A percentile compares a stretch with the other conserved stretches of the same genome.
Evolutionary conservation across 1,139 yeast species (phyloP).

Genomic region (Hemisphaericaspora xylanilytica): DNA sequence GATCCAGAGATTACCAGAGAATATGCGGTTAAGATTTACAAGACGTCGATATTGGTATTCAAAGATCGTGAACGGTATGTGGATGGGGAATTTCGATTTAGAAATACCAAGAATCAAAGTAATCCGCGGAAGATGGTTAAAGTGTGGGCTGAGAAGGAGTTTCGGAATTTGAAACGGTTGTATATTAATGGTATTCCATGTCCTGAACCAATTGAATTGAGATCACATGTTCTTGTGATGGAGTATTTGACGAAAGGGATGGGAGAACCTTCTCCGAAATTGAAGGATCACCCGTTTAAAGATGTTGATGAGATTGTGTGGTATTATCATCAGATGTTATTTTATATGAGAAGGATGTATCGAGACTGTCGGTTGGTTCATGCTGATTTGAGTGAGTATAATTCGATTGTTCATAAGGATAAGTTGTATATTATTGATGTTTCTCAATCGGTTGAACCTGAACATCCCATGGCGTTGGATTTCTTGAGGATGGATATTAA

Average conservation of each 20-base stretch:
- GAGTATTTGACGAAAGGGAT: slow-evolving; percentile 78
- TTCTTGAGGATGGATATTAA: slow-evolving; percentile 96
- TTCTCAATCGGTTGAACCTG: slow-evolving; percentile 96
- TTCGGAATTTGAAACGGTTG: slow-evolving; percentile 83
- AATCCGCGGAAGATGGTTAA: slow-evolving; percentile 98
- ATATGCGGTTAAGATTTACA: slow-evolving; percentile 89
- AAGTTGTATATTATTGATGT: slow-evolving; percentile 90
- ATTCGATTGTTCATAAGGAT: slow-evolving; percentile 80
- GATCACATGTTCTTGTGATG: slow-evolving; percentile 92
- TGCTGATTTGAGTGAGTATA: slow-evolving; percentile 96
- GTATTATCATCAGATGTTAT: slow-evolving; percentile 74
- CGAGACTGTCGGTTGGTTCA: slow-evolving; percentile 89
- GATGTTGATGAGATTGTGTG: slow-evolving; percentile 62
- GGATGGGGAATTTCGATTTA: slow-evolving; percentile 90
- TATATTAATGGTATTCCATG: slow-evolving; percentile 79
- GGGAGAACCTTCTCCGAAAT: slow-evolving; percentile 84
- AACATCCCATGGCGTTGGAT: slow-evolving; percentile 95
- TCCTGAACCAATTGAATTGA: slow-evolving; percentile 86
- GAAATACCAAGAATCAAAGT: slow-evolving; percentile 78
- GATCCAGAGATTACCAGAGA: slow-evolving; percentile 42
- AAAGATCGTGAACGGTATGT: slow-evolving; percentile 96
- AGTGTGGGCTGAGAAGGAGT: slow-evolving; percentile 98
- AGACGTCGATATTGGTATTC: slow-evolving; percentile 92
- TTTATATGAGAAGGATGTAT: slow-evolving; percentile 83
- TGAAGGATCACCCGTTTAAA: slow-evolving; percentile 73